Percentiles rank a stretch among this genome's conserved stretches.
These are phyloP conservation scores for Oidiodendron maius DNA, from an alignment of 495 filamentous ascomycete species.

Conservation along the genomic window DNA sequence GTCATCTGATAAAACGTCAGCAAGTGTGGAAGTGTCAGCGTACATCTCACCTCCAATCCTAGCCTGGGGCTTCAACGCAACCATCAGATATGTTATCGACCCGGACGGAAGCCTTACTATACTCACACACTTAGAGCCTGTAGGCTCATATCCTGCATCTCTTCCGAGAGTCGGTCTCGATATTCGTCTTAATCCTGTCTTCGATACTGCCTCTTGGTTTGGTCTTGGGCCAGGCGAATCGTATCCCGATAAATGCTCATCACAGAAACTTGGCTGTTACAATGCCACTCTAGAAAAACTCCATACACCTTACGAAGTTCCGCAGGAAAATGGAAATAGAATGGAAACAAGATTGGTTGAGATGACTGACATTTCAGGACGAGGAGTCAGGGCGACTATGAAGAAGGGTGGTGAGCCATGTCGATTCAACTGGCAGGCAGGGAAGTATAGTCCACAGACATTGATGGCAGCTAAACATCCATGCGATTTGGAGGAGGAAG, in stretches of 20 bases:
- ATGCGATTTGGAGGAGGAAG: constrained; percentile 44
- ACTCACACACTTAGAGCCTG: constrained; percentile 31
- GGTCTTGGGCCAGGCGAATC: constrained; percentile 55
- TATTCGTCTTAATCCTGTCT: constrained; percentile 20
- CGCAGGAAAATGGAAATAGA: constrained; percentile 60
- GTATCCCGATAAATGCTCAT: neutral
- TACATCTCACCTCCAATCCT: constrained; percentile 42
- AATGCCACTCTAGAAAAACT: neutral
- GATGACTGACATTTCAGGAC: constrained; percentile 31
- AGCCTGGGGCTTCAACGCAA: constrained; percentile 52
- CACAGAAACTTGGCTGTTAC: constrained; percentile 39
- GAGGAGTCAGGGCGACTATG: constrained; percentile 28
- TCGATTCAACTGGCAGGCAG: constrained; percentile 42
- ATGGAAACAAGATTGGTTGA: constrained; percentile 55
- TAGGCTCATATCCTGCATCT: constrained; percentile 37
- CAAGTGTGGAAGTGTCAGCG: constrained; percentile 17
- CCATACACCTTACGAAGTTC: constrained; percentile 49
- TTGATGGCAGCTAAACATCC: constrained; percentile 44
- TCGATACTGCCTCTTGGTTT: constrained; percentile 46
- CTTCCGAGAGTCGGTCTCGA: constrained; percentile 55
- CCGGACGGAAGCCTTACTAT: constrained; percentile 38
- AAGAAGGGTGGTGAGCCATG: constrained; percentile 14
- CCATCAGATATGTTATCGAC: constrained; percentile 45
- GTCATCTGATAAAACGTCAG: constrained; percentile 34
- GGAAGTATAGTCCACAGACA: constrained; percentile 30